These are phyloP conservation scores for Cladophialophora bantiana DNA, from an alignment of 2,329 filamentous ascomycete genomes.

Conservation along the genomic window DNA sequence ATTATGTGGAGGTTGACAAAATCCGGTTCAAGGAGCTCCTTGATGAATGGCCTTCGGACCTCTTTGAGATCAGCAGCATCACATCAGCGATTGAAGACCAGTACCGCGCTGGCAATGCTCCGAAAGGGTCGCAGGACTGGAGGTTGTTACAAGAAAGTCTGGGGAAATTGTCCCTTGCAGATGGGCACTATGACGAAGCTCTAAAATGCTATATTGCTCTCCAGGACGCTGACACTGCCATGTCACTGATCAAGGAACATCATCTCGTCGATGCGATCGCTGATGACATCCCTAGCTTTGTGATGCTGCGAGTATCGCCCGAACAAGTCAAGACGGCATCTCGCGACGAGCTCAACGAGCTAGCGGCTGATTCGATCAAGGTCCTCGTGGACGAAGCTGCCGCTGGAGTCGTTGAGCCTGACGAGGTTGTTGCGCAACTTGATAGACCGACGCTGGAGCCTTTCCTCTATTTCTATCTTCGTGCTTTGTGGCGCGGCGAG, in stretches of 20 bases:
- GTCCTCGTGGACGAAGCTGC: constrained; percentile 90
- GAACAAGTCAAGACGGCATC: constrained; percentile 71
- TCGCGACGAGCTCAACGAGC: constrained; percentile 74
- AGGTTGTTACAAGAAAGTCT: constrained; percentile 85
- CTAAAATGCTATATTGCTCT: constrained; percentile 87
- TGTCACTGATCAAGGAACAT: constrained; percentile 83
- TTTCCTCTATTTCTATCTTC: constrained; percentile 92
- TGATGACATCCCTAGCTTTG: constrained; percentile 88
- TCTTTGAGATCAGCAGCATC: constrained; percentile 81
- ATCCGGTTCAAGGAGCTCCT: constrained; percentile 78
- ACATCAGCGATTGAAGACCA: constrained; percentile 82
- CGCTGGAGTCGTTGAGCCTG: constrained; percentile 81
- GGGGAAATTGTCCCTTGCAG: constrained; percentile 82
- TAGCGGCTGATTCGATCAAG: constrained; percentile 81
- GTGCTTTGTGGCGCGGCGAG: constrained; percentile 81
- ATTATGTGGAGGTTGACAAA: constrained; percentile 84
- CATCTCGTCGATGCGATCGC: constrained; percentile 88
- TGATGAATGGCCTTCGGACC: constrained; percentile 80
- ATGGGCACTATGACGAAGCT: constrained; percentile 81
- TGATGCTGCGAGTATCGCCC: constrained; percentile 81
- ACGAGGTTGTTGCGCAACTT: constrained; percentile 79
- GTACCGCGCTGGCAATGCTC: constrained; percentile 72
- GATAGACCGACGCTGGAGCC: constrained; percentile 69
- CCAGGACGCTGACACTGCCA: constrained; percentile 88
- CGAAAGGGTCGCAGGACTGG: constrained; percentile 85